Evolutionary conservation across 768 basidiomycete genomes (phyloP), one percentile per base, ranked within the genome.

Genomic region (Serendipita sp.): DNA sequence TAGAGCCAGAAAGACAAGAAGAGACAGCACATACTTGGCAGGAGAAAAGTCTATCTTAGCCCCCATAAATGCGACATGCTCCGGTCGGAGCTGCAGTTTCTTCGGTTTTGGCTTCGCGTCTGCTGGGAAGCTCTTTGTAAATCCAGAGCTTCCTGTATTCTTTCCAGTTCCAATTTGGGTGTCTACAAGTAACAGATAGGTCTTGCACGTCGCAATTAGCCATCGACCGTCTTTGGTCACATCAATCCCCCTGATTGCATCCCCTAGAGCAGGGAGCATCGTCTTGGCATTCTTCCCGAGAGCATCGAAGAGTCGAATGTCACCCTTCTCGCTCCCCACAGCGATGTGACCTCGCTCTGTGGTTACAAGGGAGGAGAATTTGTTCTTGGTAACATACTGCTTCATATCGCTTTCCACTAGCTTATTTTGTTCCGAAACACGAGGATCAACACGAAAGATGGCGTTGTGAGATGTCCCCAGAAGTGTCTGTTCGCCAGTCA

Each of bases 211-310:
- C 11, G 94, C 95, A 35, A 99, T 88, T 63, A 99, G 82, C 81
- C 87, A 99, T 62, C 92, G 85, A 62, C 96, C 96, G 72, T 91
- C 85, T 30, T 92, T 89, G 5, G 93, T 92, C 10, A 90, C 90
- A 75, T 99, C 96, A 63, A 99, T 81, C 41, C 96, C 96, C 62
- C 90, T 74, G 70, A 99, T 97, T 51, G 95, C 90, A 75, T 96
- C 93, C 13, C 96, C 96, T 18, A 97, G 79, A 48, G 93, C 89
- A 38, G 94, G 93, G 41, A 99, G 77, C 11, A 94, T 92, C 10
- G 96, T 99, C 83, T 99, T 99, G 34, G 96, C 96, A 71, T 92
- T 98, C 81, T 98, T 99, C 48, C 96, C 96, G 68, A 99, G 88
- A 54, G 86, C 80, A 75, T 99, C 96, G 69, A 93, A 99, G 64